These are phyloP conservation scores for Rhodomyrtus psidioides DNA, from an alignment of 441 rosid genomes.

Conservation along the genomic window DNA sequence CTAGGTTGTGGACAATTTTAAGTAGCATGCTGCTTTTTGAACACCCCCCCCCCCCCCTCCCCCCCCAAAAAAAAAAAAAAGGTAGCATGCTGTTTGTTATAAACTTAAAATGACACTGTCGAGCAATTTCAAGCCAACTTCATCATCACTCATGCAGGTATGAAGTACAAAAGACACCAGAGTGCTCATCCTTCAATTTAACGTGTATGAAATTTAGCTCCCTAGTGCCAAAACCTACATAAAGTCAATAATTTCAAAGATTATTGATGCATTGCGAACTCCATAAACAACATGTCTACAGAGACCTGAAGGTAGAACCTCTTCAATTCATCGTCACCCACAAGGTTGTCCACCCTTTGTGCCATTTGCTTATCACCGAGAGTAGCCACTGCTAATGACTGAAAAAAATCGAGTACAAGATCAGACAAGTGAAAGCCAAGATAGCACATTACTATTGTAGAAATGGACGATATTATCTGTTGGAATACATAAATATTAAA, in stretches of 20 bases:
- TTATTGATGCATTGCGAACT: background rate
- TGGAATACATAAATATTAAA: no score
- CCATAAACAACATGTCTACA: slow-evolving; percentile 8
- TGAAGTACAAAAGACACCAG: background rate
- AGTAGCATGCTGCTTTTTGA: background rate
- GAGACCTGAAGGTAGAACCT: slow-evolving; percentile 97
- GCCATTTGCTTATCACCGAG: slow-evolving; percentile 99
- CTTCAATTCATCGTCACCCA: slow-evolving; percentile 81
- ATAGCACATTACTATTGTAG: background rate
- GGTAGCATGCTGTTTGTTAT: background rate
- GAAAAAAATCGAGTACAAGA: slow-evolving; percentile 18
- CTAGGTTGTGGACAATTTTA: background rate
- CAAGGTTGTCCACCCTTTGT: slow-evolving; percentile 88
- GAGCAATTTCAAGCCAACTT: background rate
- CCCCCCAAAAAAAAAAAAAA: no score
- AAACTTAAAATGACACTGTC: background rate
- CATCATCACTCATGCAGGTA: background rate
- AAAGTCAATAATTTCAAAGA: background rate
- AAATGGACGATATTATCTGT: background rate
- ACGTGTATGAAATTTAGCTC: background rate
- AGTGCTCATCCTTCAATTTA: background rate
- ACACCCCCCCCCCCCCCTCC: no score
- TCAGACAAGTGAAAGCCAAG: background rate
- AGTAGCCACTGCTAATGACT: slow-evolving; percentile 96
- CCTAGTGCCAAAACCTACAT: background rate